Conservation (phyloP, 2,329 filamentous ascomycete genomes). For the Trichoderma sp. region DNA sequence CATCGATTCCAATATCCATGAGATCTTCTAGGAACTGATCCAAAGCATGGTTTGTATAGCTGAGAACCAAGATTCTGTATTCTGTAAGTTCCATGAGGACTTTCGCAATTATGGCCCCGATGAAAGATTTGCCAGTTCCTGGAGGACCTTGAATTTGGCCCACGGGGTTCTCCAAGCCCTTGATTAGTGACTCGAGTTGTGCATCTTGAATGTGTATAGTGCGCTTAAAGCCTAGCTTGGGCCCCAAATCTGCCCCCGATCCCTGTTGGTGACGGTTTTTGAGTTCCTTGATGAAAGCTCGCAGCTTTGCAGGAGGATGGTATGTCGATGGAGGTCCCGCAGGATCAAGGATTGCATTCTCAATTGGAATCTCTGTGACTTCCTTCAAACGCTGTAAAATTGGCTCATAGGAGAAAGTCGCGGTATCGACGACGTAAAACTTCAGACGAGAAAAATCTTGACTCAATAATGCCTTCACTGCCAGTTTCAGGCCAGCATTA, state of each 20-base stretch:
- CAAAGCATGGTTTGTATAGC: slow-evolving; percentile 61
- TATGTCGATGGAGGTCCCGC: slow-evolving; percentile 17
- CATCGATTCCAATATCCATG: slow-evolving; percentile 54
- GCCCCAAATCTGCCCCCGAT: slow-evolving; percentile 20
- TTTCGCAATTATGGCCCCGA: slow-evolving; percentile 63
- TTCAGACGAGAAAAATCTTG: slow-evolving; percentile 27
- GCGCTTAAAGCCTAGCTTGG: slow-evolving; percentile 28
- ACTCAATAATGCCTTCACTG: slow-evolving; percentile 44
- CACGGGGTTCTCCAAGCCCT: slow-evolving; percentile 51
- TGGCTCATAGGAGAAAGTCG: slow-evolving; percentile 68
- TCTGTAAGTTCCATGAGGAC: slow-evolving; percentile 48
- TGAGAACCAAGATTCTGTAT: slow-evolving; percentile 59
- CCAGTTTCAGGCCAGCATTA: slow-evolving; percentile 41
- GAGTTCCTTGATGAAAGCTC: neutral
- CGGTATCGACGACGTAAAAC: slow-evolving; percentile 61
- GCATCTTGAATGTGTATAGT: slow-evolving; percentile 30
- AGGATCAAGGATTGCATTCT: slow-evolving; percentile 47
- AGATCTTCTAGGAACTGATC: slow-evolving; percentile 63
- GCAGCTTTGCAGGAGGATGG: slow-evolving; percentile 13
- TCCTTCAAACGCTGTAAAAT: slow-evolving; percentile 58
- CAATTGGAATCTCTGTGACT: slow-evolving; percentile 54
- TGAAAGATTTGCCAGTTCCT: slow-evolving; percentile 73
- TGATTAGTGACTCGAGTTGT: slow-evolving; percentile 55
- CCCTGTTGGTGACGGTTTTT: neutral
- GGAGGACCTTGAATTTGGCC: slow-evolving; percentile 71